Conservation (phyloP, 2,329 filamentous ascomycete genomes). For the Botrytis galanthina region DNA sequence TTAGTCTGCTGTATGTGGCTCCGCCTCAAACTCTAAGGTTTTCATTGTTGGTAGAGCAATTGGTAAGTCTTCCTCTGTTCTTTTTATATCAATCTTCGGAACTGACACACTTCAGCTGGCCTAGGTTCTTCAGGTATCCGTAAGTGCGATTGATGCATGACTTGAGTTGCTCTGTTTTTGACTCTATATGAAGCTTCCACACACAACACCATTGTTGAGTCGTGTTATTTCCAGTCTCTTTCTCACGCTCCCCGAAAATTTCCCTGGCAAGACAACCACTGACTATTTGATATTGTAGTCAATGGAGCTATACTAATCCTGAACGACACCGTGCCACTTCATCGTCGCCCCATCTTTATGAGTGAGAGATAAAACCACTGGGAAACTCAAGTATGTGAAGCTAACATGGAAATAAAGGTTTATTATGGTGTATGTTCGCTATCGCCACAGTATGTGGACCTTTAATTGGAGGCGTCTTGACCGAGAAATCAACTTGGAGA, state of each 20-base stretch:
- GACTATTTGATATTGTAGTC: neutral
- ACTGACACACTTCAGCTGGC: constrained; percentile 26
- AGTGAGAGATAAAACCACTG: neutral
- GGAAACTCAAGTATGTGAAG: neutral
- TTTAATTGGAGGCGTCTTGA: constrained; percentile 38
- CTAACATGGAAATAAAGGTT: neutral
- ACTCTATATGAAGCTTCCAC: neutral
- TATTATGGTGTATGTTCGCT: constrained; percentile 48
- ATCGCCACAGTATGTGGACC: constrained; percentile 31
- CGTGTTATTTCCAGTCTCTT: no score
- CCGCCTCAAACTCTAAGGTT: constrained; percentile 37
- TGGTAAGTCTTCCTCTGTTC: constrained; percentile 23
- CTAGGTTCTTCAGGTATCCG: constrained; percentile 31
- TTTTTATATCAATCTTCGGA: neutral
- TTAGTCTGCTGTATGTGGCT: constrained; percentile 38
- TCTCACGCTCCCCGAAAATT: neutral
- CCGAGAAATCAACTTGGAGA: constrained; percentile 42
- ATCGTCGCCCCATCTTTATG: constrained; percentile 22
- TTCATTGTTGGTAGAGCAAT: constrained; percentile 41
- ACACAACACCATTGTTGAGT: neutral
- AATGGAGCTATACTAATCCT: constrained; percentile 34
- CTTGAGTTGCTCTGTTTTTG: neutral
- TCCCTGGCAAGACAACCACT: neutral
- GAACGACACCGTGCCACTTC: constrained; percentile 21
- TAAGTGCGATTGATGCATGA: no score